These are phyloP conservation scores for Mimosa pudica DNA, from an alignment of 306 rosid genomes.

Conservation along the genomic window DNA sequence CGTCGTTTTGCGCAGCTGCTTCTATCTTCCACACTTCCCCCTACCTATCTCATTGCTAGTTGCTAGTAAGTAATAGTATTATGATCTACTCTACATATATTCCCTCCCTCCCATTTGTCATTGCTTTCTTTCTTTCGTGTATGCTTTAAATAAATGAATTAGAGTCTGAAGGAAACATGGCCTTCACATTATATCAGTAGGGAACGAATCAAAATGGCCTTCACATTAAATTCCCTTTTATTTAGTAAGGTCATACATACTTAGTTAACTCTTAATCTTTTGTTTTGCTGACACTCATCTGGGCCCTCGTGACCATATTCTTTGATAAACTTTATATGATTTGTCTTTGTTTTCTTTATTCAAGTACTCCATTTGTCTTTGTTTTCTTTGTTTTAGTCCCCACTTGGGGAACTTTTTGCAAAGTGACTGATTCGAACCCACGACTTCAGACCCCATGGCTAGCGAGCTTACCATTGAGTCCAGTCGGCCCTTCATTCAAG, in stretches of 20 bases:
- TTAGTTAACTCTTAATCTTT: not conserved
- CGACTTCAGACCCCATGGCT: too few relatives aligned
- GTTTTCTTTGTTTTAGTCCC: not conserved
- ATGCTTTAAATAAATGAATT: conserved; percentile 3
- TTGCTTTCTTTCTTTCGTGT: not conserved
- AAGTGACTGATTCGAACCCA: too few relatives aligned
- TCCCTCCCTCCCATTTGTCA: too few relatives aligned
- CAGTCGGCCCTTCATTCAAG: too few relatives aligned
- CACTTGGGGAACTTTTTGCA: too few relatives aligned
- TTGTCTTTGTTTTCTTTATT: not conserved
- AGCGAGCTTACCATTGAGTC: too few relatives aligned
- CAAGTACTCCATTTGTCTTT: not conserved
- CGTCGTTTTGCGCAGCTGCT: too few relatives aligned
- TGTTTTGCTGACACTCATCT: conserved; percentile 2
- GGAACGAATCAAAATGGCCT: not conserved
- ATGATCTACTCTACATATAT: too few relatives aligned
- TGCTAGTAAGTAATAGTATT: too few relatives aligned
- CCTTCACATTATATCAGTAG: not conserved
- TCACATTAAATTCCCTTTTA: conserved; percentile 3
- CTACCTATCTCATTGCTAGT: too few relatives aligned
- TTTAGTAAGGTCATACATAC: not conserved
- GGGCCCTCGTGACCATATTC: not conserved
- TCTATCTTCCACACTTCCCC: too few relatives aligned
- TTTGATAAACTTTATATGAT: not conserved
- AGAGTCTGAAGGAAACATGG: not conserved